These are phyloP conservation scores for Hanseniaspora hatyaiensis DNA, from an alignment of 805 yeast species.

Conservation along the genomic window DNA sequence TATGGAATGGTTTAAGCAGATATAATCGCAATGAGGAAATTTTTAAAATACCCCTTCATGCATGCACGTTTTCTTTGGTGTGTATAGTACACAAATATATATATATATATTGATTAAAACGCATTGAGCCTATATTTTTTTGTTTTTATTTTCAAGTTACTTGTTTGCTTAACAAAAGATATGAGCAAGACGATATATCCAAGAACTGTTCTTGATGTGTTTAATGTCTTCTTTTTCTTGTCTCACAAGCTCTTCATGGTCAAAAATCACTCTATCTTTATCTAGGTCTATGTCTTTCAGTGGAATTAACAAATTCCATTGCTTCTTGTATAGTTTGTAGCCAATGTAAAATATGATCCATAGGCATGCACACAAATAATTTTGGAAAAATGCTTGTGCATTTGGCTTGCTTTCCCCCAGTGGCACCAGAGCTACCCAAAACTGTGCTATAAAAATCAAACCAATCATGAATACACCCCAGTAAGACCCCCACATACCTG, in stretches of 20 bases:
- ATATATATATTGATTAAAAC: too few species aligned
- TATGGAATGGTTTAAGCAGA: too few species aligned
- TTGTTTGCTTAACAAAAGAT: not conserved
- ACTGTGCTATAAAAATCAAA: constrained; percentile 54
- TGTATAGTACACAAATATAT: not conserved
- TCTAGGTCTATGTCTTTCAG: constrained; percentile 35
- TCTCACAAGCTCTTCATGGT: constrained; percentile 28
- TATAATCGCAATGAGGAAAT: too few species aligned
- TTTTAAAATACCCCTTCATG: too few species aligned
- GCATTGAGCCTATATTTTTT: too few species aligned
- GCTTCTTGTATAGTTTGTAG: constrained; percentile 38
- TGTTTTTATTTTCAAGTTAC: not conserved
- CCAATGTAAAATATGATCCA: constrained; percentile 36
- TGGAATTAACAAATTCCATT: constrained; percentile 28
- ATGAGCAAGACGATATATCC: not conserved
- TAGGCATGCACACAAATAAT: constrained; percentile 39
- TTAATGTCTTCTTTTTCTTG: constrained; percentile 29
- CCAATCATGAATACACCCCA: constrained; percentile 45
- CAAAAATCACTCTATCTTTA: constrained; percentile 32
- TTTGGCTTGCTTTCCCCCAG: constrained; percentile 30
- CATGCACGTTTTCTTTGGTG: too few species aligned
- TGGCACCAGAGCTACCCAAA: constrained; percentile 68
- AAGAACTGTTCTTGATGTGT: constrained; percentile 24
- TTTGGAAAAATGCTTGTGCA: constrained; percentile 38
- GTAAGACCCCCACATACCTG: constrained; percentile 52